These are phyloP conservation scores for Yamagishiella unicocca DNA, from an alignment of 139 green algal genomes.

Conservation along the genomic window DNA sequence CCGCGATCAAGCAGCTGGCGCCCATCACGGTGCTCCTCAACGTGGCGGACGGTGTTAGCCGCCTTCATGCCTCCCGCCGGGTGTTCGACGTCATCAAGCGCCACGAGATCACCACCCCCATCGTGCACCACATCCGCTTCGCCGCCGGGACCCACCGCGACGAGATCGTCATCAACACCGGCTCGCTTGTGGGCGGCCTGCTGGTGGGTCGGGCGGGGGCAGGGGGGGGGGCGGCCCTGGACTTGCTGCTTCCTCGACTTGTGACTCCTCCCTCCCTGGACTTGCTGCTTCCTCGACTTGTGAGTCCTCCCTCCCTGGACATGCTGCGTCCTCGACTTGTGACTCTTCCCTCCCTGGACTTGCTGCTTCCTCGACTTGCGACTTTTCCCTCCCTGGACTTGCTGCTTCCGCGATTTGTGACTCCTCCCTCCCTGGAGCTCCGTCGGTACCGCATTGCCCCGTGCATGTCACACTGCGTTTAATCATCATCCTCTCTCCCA, in stretches of 20 bases:
- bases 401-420: too few relatives aligned
- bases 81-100: slow-evolving; percentile 90
- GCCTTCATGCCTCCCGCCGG: slow-evolving; percentile 88
- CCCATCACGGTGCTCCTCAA: slow-evolving; percentile 84
- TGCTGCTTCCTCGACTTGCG: too few relatives aligned
- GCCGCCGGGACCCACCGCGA: slow-evolving; percentile 68
- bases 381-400: too few relatives aligned
- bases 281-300: too few relatives aligned
- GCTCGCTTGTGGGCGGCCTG: slow-evolving; percentile 87
- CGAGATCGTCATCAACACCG: slow-evolving; percentile 85
- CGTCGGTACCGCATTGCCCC: too few relatives aligned
- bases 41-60: slow-evolving; percentile 67
- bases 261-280: too few relatives aligned
- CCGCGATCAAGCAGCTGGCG: slow-evolving; percentile 64
- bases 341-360: too few relatives aligned
- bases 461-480: not conserved
- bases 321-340: too few relatives aligned
- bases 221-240: not conserved
- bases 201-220: slow-evolving; percentile 70
- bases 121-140: slow-evolving; percentile 93
- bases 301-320: too few relatives aligned
- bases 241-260: too few relatives aligned
- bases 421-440: too few relatives aligned
- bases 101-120: slow-evolving; percentile 74
- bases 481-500: not conserved